These are phyloP conservation scores for Eucalyptus cloeziana DNA, from an alignment of 345 rosid genomes.

Conservation along the genomic window DNA sequence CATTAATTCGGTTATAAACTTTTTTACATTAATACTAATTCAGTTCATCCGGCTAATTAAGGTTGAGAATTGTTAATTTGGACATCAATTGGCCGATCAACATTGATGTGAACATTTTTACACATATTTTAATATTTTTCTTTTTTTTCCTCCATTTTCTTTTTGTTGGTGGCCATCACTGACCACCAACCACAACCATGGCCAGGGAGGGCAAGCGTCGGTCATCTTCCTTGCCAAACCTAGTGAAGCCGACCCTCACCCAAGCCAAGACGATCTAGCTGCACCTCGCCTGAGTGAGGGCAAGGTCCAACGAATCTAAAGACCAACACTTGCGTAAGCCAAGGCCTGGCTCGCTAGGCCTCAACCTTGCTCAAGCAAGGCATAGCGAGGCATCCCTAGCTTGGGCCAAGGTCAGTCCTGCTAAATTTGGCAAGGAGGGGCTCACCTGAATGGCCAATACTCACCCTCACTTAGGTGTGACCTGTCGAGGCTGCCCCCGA, in stretches of 20 bases:
- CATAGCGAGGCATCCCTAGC: fast-evolving
- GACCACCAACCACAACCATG: fast-evolving
- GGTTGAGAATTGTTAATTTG: fast-evolving
- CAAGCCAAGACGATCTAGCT: fast-evolving
- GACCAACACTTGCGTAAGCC: fast-evolving
- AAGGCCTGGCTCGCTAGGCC: too few species aligned
- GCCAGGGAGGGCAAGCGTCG: fast-evolving
- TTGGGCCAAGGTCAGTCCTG: fast-evolving
- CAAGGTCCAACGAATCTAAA: too few species aligned
- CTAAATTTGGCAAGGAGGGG: too few species aligned
- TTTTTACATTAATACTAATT: too few species aligned
- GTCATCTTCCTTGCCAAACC: fast-evolving
- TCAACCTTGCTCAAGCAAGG: too few species aligned
- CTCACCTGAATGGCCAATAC: fast-evolving
- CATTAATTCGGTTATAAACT: fast-evolving
- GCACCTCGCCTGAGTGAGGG: fast-evolving
- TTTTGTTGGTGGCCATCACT: too few species aligned
- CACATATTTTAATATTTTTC: too few species aligned
- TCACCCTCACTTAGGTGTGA: too few species aligned
- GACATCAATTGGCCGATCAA: fast-evolving
- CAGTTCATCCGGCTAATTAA: fast-evolving
- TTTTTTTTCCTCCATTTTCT: too few species aligned
- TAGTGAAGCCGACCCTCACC: fast-evolving
- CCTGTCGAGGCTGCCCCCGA: fast-evolving
- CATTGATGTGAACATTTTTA: too few species aligned